Percentiles rank a stretch among this genome's conserved stretches.
phyloP scores from a whole-genome alignment of 1,139 yeast species.

The Blastobotrys serpentis region DNA sequence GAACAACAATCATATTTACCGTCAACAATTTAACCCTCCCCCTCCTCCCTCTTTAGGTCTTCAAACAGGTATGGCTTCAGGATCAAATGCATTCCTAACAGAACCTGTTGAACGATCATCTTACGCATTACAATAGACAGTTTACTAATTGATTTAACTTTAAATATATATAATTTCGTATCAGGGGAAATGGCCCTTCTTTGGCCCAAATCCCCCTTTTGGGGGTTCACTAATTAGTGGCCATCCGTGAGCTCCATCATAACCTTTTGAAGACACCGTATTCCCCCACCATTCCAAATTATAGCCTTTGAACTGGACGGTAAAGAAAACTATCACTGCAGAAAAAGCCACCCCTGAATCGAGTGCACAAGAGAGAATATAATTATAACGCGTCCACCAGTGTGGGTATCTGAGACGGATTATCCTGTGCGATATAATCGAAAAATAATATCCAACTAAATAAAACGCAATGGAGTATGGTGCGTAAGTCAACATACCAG shows the following conservation, averaged over 20 bases:
- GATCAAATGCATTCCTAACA: background rate
- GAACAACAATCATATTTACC: background rate
- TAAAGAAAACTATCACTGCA: conserved; percentile 54
- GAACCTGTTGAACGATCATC: conserved; percentile 29
- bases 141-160: conserved; percentile 53
- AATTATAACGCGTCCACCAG: conserved; percentile 69
- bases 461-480: conserved; percentile 54
- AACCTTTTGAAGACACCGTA: conserved; percentile 41
- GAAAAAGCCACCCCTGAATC: conserved; percentile 61
- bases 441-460: conserved; percentile 50
- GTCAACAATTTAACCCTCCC: background rate
- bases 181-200: conserved; percentile 62
- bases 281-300: conserved; percentile 62
- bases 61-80: background rate
- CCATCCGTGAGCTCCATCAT: conserved; percentile 47
- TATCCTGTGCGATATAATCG: conserved; percentile 52
- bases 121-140: conserved; percentile 49
- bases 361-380: conserved; percentile 56
- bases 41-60: background rate
- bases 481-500: conserved; percentile 44
- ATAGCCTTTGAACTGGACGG: conserved; percentile 47
- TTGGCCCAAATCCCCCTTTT: conserved; percentile 64
- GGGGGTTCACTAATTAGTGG: conserved; percentile 67
- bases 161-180: conserved; percentile 49
- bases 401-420: conserved; percentile 48